phyloP scores from a whole-genome alignment of 2,329 filamentous ascomycete species.

The Sclerotinia glacialis region DNA sequence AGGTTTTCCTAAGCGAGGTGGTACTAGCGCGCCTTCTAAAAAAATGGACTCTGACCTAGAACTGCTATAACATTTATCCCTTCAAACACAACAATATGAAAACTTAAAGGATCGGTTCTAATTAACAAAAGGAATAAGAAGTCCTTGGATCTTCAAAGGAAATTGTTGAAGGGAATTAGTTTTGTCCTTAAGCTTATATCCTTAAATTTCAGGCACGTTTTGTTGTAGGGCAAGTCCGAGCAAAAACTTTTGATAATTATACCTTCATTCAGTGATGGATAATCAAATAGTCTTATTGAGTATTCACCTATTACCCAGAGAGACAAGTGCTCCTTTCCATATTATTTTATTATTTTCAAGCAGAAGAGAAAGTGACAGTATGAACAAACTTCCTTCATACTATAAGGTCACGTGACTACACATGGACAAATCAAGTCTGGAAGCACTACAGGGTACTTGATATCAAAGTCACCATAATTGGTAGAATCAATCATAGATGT shows the following conservation, averaged over 20 bases:
- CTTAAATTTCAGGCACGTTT: conserved; percentile 17
- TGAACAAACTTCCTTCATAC: neutral
- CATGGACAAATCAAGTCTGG: neutral
- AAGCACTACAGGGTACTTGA: neutral
- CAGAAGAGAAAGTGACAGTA: neutral
- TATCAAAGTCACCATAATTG: neutral
- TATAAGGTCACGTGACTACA: neutral
- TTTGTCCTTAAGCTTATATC: neutral
- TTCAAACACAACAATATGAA: neutral
- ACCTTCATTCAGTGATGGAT: neutral
- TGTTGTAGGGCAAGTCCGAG: conserved; percentile 10
- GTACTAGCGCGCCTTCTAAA: conserved; percentile 18
- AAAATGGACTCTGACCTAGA: conserved; percentile 15
- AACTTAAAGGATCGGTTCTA: neutral
- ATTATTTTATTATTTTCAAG: neutral
- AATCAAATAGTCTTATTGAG: neutral
- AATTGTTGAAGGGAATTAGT: neutral
- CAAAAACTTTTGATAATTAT: neutral
- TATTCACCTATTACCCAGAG: neutral
- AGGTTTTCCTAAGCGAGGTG: conserved; percentile 22
- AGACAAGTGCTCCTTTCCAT: conserved; percentile 7
- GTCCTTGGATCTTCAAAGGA: neutral
- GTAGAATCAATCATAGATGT: neutral
- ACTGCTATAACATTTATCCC: neutral
- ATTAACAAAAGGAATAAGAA: neutral